Evolutionary conservation across 345 rosid species (phyloP).

Genomic region (Limnanthes douglasii): DNA sequence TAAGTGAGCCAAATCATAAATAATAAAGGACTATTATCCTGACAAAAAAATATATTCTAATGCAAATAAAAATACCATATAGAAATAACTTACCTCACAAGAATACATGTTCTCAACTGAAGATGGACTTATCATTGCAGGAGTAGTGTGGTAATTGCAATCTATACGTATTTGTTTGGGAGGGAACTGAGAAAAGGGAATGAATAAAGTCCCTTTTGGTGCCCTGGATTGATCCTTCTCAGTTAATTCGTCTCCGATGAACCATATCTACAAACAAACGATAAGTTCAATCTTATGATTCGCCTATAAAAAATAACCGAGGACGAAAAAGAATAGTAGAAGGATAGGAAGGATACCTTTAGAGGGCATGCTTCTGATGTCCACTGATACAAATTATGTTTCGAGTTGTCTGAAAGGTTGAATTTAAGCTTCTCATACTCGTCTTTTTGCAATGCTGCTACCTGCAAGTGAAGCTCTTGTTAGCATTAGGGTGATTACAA

Average conservation of each 20-base stretch:
- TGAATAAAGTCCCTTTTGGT: conserved; percentile 16
- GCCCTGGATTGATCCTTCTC: conserved; percentile 36
- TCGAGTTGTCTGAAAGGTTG: conserved; percentile 6
- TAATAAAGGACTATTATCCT: no score
- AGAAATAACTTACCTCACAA: conserved; percentile 81
- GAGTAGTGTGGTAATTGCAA: conserved; percentile 43
- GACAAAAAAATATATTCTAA: no score
- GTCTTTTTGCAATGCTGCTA: conserved; percentile 9
- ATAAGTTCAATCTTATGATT: not conserved
- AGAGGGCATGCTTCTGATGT: conserved; percentile 5
- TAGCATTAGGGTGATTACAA: not conserved
- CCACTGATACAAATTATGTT: conserved; percentile 13
- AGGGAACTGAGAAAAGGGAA: conserved; percentile 33
- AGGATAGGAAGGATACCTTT: not conserved
- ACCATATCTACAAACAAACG: conserved; percentile 30
- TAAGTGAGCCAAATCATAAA: no score
- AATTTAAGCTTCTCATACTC: conserved; percentile 22
- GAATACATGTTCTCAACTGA: conserved; percentile 36
- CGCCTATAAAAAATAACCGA: not conserved
- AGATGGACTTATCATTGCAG: conserved; percentile 33
- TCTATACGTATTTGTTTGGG: conserved; percentile 27
- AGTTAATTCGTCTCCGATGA: conserved; percentile 41
- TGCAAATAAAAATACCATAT: no score
- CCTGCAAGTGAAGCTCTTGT: conserved; percentile 11
- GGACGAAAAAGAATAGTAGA: not conserved